These are phyloP conservation scores for Aspergillus ochraceoroseus DNA, from an alignment of 2,329 filamentous ascomycete species.

Conservation along the genomic window DNA sequence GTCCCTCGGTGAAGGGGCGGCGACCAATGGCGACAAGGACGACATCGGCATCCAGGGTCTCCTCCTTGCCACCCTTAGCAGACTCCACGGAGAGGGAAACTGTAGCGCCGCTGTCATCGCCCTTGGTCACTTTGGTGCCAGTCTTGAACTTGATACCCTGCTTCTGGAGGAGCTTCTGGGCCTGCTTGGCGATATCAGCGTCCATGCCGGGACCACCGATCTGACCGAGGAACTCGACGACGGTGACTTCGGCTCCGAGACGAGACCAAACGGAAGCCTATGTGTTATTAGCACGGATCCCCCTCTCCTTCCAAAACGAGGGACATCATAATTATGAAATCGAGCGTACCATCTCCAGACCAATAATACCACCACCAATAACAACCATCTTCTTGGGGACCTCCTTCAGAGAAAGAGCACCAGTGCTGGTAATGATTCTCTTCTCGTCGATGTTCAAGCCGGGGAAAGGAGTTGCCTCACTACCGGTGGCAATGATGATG, in stretches of 20 bases:
- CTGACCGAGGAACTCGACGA: slow-evolving; percentile 92
- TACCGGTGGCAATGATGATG: slow-evolving; percentile 94
- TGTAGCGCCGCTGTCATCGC: slow-evolving; percentile 71
- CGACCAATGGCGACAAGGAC: slow-evolving; percentile 96
- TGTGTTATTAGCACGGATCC: slow-evolving; percentile 5
- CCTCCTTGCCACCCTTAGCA: slow-evolving; percentile 92
- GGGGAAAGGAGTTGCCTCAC: slow-evolving; percentile 92
- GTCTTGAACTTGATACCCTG: slow-evolving; percentile 99
- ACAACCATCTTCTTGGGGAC: slow-evolving; percentile 96
- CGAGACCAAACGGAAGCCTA: slow-evolving; percentile 89
- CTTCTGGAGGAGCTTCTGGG: slow-evolving; percentile 90
- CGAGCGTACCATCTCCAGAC: slow-evolving; percentile 78
- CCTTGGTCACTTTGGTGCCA: slow-evolving; percentile 86
- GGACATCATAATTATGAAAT: not conserved
- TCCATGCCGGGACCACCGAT: slow-evolving; percentile 99
- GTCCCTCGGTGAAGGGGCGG: slow-evolving; percentile 84
- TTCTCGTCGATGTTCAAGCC: slow-evolving; percentile 95
- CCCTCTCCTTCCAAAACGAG: too few relatives aligned
- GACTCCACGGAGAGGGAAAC: slow-evolving; percentile 83
- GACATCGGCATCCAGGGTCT: slow-evolving; percentile 87
- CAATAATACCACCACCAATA: slow-evolving; percentile 97
- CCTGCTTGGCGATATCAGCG: slow-evolving; percentile 79
- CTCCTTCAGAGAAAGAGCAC: slow-evolving; percentile 80
- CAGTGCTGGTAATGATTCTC: slow-evolving; percentile 93
- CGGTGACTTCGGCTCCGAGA: slow-evolving; percentile 87